Conservation (phyloP, 345 rosid species). For the Boechera stricta region DNA sequence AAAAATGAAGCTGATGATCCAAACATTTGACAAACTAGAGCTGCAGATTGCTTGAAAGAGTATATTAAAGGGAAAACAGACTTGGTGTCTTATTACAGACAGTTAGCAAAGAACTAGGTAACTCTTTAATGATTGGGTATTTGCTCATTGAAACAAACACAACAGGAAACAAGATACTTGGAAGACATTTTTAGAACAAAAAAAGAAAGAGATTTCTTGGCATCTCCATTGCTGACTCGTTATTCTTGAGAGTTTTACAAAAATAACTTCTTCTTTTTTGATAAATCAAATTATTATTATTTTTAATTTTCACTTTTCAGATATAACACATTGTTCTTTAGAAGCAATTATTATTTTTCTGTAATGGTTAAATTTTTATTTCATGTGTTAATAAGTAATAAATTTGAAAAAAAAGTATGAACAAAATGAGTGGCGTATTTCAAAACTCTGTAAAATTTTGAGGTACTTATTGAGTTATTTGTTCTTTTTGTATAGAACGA, state of each 20-base stretch:
- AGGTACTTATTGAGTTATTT: neutral
- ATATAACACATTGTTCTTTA: neutral
- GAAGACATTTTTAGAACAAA: neutral
- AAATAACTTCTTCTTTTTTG: neutral
- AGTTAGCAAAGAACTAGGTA: constrained; percentile 10
- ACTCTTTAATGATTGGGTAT: constrained; percentile 19
- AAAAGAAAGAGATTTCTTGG: constrained; percentile 1
- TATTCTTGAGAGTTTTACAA: neutral
- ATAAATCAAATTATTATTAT: neutral
- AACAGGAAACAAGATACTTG: constrained; percentile 32
- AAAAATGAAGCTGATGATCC: neutral
- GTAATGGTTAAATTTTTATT: neutral
- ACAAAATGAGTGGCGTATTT: neutral
- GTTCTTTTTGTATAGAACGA: neutral
- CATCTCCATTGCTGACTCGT: constrained; percentile 30
- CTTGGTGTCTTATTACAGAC: constrained; percentile 32
- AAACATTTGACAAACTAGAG: neutral
- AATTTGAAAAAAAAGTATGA: neutral
- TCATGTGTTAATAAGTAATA: neutral
- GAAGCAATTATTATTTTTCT: neutral
- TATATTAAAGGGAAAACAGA: constrained; percentile 3
- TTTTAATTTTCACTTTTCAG: neutral
- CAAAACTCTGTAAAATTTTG: neutral
- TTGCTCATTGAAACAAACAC: constrained; percentile 26
- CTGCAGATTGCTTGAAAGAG: constrained; percentile 18